Evolutionary conservation across 2,329 filamentous ascomycete species (phyloP), one percentile per base, ranked within the genome.

Genomic region (Hypoxylon sp.): DNA sequence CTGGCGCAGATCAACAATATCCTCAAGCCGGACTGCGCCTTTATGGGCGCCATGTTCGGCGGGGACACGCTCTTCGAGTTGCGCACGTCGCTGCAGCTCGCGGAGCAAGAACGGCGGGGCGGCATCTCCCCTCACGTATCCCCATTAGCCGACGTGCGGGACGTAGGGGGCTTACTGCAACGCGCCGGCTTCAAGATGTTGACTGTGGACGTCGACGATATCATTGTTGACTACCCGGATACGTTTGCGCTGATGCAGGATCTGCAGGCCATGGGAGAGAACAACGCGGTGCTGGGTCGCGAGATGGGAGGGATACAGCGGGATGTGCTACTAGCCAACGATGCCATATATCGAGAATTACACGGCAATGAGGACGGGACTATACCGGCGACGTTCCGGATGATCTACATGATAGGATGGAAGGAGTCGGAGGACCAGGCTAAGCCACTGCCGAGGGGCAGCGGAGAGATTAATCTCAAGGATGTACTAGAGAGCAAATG

Each of bases 381-480:
- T 1, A 85, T 96, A 68, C 96, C 96, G 0, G 96, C 96, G 0
- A 99, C 96, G 0, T 99, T 98, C 78, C 88, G 96, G 73, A 87
- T 97, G 74, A 98, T 99, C 68, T 97, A 96, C 80, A 98, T 98
- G 94, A 99, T 99, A 80, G 96, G 96, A 0, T 99, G 96, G 96
- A 97, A 95, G 78, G 92, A 94, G 72, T 91, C 92, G 1, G 86
- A 87, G 31, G 88, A 90, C 58, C 94, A 98, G 81, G 85, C 91
- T 1, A 85, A 95, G 80, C 94, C 96, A 4, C 82, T 98, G 64
- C 82, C 91, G 72, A 88, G 96, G 72, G 96, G 96, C 0, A 97
- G 91, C 71, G 96, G 93, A 8, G 86, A 97, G 77, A 83, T 97
- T 46, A 97, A 92, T 79, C 86, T 99, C 69, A 97, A 96, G 80